Evolutionary conservation across 352 stramenopile species (phyloP).

Genomic region (Pelagophyceae sp.): DNA sequence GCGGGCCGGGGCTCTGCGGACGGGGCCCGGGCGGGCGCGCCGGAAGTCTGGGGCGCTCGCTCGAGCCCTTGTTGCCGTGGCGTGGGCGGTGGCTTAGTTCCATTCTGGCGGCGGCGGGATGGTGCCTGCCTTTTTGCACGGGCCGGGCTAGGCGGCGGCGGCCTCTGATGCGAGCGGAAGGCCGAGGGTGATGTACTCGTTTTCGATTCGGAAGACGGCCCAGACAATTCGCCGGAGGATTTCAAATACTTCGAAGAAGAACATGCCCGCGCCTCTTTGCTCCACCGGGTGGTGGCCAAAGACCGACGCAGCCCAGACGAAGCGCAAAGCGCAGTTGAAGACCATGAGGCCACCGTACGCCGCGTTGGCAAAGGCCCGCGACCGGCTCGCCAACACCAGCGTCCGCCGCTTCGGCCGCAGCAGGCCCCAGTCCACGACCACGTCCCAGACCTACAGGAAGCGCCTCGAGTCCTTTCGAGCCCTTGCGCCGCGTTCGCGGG

Average conservation of each 20-base stretch:
- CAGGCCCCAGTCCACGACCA: slow-evolving; percentile 15
- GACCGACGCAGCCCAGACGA: slow-evolving; percentile 9
- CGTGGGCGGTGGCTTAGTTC: too few relatives aligned
- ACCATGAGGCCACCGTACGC: background rate
- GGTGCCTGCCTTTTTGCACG: too few relatives aligned
- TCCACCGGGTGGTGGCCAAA: background rate
- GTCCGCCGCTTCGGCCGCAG: background rate
- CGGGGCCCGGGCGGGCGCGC: too few relatives aligned
- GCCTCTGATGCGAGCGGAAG: background rate
- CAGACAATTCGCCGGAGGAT: background rate
- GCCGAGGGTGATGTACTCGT: background rate
- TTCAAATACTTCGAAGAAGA: background rate
- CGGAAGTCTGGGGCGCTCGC: too few relatives aligned
- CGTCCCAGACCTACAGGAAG: slow-evolving; percentile 18
- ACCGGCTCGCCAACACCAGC: background rate
- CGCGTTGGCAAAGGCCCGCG: background rate
- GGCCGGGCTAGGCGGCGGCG: too few relatives aligned
- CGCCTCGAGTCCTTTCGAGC: too few relatives aligned
- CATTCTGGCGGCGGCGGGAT: too few relatives aligned
- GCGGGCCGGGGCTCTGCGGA: too few relatives aligned
- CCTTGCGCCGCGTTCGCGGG: too few relatives aligned
- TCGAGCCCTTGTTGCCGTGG: too few relatives aligned
- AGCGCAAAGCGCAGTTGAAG: slow-evolving; percentile 16
- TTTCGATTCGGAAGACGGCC: slow-evolving; percentile 15
- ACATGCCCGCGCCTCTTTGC: slow-evolving; percentile 7